Evolutionary conservation across 2,329 filamentous ascomycete genomes (phyloP), one percentile per base, ranked within the genome.

Genomic region (Fusarium secorum): DNA sequence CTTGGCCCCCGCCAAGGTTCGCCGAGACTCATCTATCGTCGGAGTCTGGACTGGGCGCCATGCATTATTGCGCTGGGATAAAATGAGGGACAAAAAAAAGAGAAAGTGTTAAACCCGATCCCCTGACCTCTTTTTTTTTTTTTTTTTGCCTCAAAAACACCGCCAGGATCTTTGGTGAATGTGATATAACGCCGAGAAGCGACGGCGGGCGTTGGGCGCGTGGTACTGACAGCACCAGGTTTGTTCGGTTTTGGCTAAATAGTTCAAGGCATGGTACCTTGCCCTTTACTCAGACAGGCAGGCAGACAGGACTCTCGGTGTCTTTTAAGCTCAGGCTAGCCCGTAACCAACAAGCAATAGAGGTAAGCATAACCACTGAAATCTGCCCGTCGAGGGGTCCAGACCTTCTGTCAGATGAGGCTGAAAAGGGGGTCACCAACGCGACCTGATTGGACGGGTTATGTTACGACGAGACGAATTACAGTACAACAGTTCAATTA

Each of bases 341-440:
- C 63, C 22, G 24, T 41, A 46, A 41, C 26, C 64, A 56, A 45
- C 28, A 56, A 51, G 44, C 56, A 42, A 45, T 22, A 51, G 26
- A 67, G 63, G 64, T 68, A 68, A 68, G 65, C 65, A 70, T 63
- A 56, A 66, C 51, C 52, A 51, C 20, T 51, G 28, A 67, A 67
- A 41, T 48, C 61, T 38, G 51, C 38, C 52, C 36, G 42, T 33
- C 51, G 9, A 38, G 30, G 32, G 66, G 68, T 70, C 67, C 61
- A 64, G 67, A 48, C 67, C 67, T 63, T 66, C 41, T 53, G 67
- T 71, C 68, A 70, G 64, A 71, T 73, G 70, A 72, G 70, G 70
- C 70, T 72, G 57, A 71, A 71, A 71, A 41, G 68, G 58, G 68
- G 68, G 68, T 60, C 68, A 71, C 42, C 56, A 41, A 44, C 39